A percentile compares a stretch with the other conserved stretches of the same genome.
These are phyloP conservation scores for Neurospora discreta DNA, from an alignment of 495 filamentous ascomycete species.

Conservation along the genomic window DNA sequence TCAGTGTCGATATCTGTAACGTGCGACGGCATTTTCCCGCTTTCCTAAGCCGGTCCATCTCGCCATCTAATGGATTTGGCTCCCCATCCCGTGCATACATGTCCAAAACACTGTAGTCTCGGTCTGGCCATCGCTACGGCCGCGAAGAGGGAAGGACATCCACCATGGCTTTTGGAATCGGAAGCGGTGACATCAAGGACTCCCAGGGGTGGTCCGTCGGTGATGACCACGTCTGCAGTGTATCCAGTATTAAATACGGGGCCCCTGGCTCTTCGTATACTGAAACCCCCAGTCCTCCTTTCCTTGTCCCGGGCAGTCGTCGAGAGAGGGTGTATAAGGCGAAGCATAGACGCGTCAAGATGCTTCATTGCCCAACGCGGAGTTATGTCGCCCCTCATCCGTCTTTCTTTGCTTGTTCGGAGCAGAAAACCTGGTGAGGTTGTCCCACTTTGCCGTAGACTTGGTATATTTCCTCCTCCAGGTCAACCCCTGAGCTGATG, in stretches of 20 bases:
- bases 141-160: background rate
- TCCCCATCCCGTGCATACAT: background rate
- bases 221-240: background rate
- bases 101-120: background rate
- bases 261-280: conserved; percentile 7
- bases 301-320: background rate
- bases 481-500: background rate
- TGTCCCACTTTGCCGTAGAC: background rate
- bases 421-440: background rate
- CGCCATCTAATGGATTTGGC: background rate
- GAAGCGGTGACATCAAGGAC: background rate
- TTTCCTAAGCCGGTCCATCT: background rate
- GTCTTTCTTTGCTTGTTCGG: background rate
- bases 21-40: background rate
- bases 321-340: conserved; percentile 53
- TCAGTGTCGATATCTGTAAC: background rate
- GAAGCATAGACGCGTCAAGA: conserved; percentile 55
- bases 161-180: background rate
- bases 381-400: conserved; percentile 8
- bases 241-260: background rate
- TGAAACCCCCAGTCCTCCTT: background rate
- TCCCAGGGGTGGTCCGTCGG: background rate
- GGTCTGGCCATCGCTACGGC: background rate
- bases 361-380: conserved; percentile 47
- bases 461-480: background rate